Percentiles rank a stretch among this genome's conserved stretches.
phyloP scores from a whole-genome alignment of 352 stramenopile genomes.

The Phytopythium vexans region DNA sequence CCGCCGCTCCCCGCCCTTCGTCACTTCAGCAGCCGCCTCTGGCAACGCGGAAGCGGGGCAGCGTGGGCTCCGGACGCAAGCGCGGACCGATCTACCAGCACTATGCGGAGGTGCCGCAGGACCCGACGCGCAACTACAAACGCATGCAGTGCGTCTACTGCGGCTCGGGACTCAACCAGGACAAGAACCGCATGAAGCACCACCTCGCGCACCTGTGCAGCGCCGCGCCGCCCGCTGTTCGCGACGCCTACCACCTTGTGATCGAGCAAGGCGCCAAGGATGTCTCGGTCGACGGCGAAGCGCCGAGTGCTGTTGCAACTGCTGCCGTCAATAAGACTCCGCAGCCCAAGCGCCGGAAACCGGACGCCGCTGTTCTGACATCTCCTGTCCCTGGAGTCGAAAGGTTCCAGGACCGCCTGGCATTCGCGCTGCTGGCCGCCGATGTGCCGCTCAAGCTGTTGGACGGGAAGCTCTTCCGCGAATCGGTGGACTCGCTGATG shows the following conservation, averaged over 20 bases:
- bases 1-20: background rate
- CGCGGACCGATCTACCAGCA: slow-evolving; percentile 33
- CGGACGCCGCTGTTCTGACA: no score
- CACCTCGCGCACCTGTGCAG: slow-evolving; percentile 19
- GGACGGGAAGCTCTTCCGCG: no score
- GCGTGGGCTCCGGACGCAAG: slow-evolving; percentile 18
- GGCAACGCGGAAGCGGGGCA: slow-evolving; percentile 1
- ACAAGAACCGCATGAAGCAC: slow-evolving; percentile 26
- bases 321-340: slow-evolving; percentile 1
- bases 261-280: background rate
- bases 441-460: no score
- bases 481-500: no score
- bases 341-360: no score
- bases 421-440: no score
- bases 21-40: slow-evolving; percentile 11
- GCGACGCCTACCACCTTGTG: slow-evolving; percentile 7
- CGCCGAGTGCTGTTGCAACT: background rate
- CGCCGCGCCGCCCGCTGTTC: slow-evolving; percentile 13
- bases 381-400: no score
- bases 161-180: slow-evolving; percentile 15
- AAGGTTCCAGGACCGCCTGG: no score
- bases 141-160: slow-evolving; percentile 34
- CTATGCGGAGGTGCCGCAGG: slow-evolving; percentile 19
- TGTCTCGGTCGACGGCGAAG: background rate
- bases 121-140: slow-evolving; percentile 10